Percentiles rank a stretch among this genome's conserved stretches.
phyloP scores from a whole-genome alignment of 1,284 basidiomycete genomes.

The Leucoagaricus sp. region DNA sequence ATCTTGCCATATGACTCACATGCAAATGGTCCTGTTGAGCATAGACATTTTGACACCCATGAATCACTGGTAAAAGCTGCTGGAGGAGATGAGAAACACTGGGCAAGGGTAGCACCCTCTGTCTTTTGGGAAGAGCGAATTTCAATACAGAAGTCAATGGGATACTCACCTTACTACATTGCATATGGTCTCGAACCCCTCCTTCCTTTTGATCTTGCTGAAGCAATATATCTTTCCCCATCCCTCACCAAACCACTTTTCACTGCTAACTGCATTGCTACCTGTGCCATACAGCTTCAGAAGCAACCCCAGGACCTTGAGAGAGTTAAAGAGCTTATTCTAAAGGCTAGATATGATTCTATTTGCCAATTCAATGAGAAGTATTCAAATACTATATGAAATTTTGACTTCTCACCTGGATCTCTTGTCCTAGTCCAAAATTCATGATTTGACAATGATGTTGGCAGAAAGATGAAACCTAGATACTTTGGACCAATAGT shows the following conservation, averaged over 20 bases:
- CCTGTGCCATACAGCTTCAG: slow-evolving; percentile 26
- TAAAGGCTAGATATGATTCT: slow-evolving; percentile 15
- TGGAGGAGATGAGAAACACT: slow-evolving; percentile 31
- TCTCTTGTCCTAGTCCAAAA: slow-evolving; percentile 38
- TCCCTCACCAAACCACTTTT: slow-evolving; percentile 22
- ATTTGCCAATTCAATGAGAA: slow-evolving; percentile 25
- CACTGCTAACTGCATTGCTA: slow-evolving; percentile 30
- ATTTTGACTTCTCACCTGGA: slow-evolving; percentile 35
- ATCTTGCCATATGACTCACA: slow-evolving; percentile 48
- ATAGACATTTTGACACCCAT: slow-evolving; percentile 35
- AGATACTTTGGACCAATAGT: slow-evolving; percentile 37
- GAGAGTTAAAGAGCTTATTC: slow-evolving; percentile 6
- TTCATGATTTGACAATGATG: slow-evolving; percentile 30
- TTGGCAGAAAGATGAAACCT: slow-evolving; percentile 32
- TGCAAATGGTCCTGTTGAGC: slow-evolving; percentile 41
- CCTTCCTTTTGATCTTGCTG: slow-evolving; percentile 38
- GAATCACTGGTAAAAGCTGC: slow-evolving; percentile 39
- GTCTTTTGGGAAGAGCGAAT: slow-evolving; percentile 44
- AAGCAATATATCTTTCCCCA: slow-evolving; percentile 37
- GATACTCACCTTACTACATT: slow-evolving; percentile 38
- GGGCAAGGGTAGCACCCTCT: slow-evolving; percentile 27
- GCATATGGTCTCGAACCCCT: slow-evolving; percentile 37
- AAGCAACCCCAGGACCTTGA: slow-evolving; percentile 25
- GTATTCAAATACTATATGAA: slow-evolving; percentile 22
- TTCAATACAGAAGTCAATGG: slow-evolving; percentile 27